Evolutionary conservation across 805 yeast species (phyloP), one percentile per base, ranked within the genome.

Genomic region (Saturnispora sanitii): DNA sequence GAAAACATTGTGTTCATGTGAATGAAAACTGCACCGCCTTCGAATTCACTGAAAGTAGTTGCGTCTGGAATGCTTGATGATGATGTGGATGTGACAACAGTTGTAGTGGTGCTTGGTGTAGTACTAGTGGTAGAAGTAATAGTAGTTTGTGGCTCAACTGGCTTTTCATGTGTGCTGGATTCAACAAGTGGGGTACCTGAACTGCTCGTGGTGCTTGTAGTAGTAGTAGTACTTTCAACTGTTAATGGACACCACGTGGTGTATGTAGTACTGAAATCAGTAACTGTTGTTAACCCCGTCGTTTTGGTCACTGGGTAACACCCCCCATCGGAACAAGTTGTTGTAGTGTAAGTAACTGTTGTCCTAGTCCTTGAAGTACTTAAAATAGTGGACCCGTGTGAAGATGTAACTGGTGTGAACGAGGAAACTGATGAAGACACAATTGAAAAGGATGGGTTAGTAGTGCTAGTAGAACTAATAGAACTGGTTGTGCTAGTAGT

Each of bases 241-340:
- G 25, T 9, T 5, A 32, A 4, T 9, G 35, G 35, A 15, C 23
- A 15, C 16, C 15, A 15, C 16, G 15, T 18, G 6, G 30, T 27
- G 16, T 27, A 27, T 4, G 35, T 32, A 19, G 33, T 30, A 6
- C 19, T 30, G 20, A 13, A 36, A 23, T 30, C 28, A 12, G 44
- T 45, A 16, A 37, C 44, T 36, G 54, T 47, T 12, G 54, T 49
- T 33, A 52, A 45, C 13, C 47, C 38, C 40, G 44, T 36, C 5
- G 48, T 29, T 9, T 17, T 28, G 16, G 40, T 45, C 29, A 40
- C 32, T n/a, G 41, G 33, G 17, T 42, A 29, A 18, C 42, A 38
- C 8, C 7, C 25, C 34, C 21, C 35, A 17, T 17, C 31, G 27
- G 34, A 11, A 15, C 36, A 33, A 6, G 37, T 34, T 15, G 28